Evolutionary conservation across 2,329 filamentous ascomycete genomes (phyloP).

Genomic region (Xylogone sp.): DNA sequence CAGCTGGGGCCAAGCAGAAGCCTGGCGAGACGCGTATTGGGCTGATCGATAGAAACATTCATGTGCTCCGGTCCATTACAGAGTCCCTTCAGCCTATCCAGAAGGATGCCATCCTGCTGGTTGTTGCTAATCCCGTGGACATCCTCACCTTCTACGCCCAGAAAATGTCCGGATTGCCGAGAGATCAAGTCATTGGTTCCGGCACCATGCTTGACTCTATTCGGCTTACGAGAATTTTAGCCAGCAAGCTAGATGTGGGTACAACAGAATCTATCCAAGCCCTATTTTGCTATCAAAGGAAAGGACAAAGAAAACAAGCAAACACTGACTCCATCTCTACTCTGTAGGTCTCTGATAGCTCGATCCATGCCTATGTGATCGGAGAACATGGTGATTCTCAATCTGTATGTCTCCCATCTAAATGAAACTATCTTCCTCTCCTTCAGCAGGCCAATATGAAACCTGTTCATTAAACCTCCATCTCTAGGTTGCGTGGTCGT

Average conservation of each 20-base stretch:
- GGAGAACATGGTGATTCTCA: conserved; percentile 47
- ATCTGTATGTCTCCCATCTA: conserved; percentile 31
- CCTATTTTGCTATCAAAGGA: too few species aligned
- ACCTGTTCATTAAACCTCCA: conserved; percentile 1
- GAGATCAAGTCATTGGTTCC: conserved; percentile 46
- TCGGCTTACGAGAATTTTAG: conserved; percentile 41
- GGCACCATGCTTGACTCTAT: conserved; percentile 51
- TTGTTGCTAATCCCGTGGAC: conserved; percentile 53
- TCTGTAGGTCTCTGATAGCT: conserved; percentile 25
- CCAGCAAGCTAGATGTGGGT: conserved; percentile 33
- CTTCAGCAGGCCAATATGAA: conserved; percentile 3
- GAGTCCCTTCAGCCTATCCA: conserved; percentile 44
- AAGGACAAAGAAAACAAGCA: too few species aligned
- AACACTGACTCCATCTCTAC: too few species aligned
- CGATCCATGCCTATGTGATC: conserved; percentile 39
- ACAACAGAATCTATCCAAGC: too few species aligned
- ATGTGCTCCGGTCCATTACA: conserved; percentile 44
- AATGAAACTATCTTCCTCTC: background rate
- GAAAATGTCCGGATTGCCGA: conserved; percentile 42
- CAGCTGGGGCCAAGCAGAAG: conserved; percentile 47
- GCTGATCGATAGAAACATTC: conserved; percentile 43
- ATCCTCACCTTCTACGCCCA: conserved; percentile 47
- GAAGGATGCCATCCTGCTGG: conserved; percentile 42
- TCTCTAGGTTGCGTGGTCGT: conserved; percentile 28
- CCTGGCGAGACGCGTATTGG: conserved; percentile 38